Conservation (phyloP, 306 rosid genomes). For the Abrus pulchellus region DNA sequence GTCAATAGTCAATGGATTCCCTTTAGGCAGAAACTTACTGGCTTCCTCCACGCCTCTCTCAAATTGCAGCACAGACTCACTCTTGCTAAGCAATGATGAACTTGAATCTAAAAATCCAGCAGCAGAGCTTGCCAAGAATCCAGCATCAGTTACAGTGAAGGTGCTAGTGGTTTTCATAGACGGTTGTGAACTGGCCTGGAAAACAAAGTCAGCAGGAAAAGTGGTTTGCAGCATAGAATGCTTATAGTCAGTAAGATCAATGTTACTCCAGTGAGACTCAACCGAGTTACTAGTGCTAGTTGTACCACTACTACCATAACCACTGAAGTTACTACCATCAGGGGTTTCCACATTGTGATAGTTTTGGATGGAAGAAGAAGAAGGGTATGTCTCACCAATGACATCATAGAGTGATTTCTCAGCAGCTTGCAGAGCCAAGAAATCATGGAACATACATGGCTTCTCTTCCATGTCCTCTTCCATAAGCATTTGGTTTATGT, state of each 20-base stretch:
- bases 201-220: slow-evolving; percentile 58
- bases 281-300: slow-evolving; percentile 42
- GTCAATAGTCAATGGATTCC: slow-evolving; percentile 51
- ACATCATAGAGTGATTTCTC: slow-evolving; percentile 73
- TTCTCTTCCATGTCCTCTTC: slow-evolving; percentile 73
- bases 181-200: slow-evolving; percentile 57
- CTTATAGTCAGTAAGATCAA: slow-evolving; percentile 47
- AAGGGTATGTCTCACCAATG: slow-evolving; percentile 60
- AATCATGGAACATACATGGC: slow-evolving; percentile 71
- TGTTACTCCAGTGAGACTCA: slow-evolving; percentile 43
- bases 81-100: slow-evolving; percentile 51
- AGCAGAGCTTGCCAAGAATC: slow-evolving; percentile 46
- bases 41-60: slow-evolving; percentile 75
- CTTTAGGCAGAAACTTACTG: slow-evolving; percentile 69
- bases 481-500: slow-evolving; percentile 82
- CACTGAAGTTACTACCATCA: slow-evolving; percentile 49
- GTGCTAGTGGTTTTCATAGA: slow-evolving; percentile 33
- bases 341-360: slow-evolving; percentile 52
- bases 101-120: slow-evolving; percentile 37
- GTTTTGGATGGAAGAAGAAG: slow-evolving; percentile 38
- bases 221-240: slow-evolving; percentile 52
- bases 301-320: slow-evolving; percentile 39
- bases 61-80: slow-evolving; percentile 64
- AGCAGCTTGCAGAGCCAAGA: slow-evolving; percentile 70
- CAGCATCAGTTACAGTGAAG: slow-evolving; percentile 24